Conservation (phyloP, 495 filamentous ascomycete species). For the Gamarada debralockiae region DNA sequence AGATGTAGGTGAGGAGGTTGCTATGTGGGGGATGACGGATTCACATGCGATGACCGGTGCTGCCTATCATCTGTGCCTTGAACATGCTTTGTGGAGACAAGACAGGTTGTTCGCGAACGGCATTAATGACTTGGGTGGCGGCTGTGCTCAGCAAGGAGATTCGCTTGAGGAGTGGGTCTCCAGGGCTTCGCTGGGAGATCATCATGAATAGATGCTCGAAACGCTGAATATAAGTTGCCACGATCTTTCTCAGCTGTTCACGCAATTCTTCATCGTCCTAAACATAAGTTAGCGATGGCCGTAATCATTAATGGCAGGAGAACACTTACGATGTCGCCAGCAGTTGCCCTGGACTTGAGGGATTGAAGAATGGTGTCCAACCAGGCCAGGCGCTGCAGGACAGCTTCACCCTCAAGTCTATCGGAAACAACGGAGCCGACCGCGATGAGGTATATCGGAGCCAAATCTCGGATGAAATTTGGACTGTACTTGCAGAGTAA, state of each 20-base stretch:
- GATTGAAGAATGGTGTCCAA: conserved; percentile 64
- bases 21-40: background rate
- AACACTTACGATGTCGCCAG: conserved; percentile 40
- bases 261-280: conserved; percentile 74
- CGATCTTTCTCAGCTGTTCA: conserved; percentile 68
- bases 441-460: conserved; percentile 75
- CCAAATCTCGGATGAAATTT: conserved; percentile 63
- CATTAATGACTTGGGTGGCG: conserved; percentile 26
- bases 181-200: conserved; percentile 56
- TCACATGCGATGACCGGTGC: background rate
- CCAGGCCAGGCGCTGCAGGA: conserved; percentile 70
- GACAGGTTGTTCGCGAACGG: background rate
- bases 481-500: conserved; percentile 75
- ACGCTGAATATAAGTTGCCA: conserved; percentile 67
- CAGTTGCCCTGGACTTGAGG: conserved; percentile 25
- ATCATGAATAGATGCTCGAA: conserved; percentile 68
- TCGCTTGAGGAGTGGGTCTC: conserved; percentile 58
- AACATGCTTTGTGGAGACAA: background rate
- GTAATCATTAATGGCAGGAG: conserved; percentile 1
- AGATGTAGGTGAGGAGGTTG: background rate
- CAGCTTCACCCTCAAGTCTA: conserved; percentile 56
- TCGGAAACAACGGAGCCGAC: conserved; percentile 77
- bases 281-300: conserved; percentile 10
- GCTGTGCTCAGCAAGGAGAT: conserved; percentile 50
- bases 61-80: background rate